Evolutionary conservation across 768 basidiomycete species (phyloP), one percentile per base, ranked within the genome.

Genomic region (Crucibulum laeve): DNA sequence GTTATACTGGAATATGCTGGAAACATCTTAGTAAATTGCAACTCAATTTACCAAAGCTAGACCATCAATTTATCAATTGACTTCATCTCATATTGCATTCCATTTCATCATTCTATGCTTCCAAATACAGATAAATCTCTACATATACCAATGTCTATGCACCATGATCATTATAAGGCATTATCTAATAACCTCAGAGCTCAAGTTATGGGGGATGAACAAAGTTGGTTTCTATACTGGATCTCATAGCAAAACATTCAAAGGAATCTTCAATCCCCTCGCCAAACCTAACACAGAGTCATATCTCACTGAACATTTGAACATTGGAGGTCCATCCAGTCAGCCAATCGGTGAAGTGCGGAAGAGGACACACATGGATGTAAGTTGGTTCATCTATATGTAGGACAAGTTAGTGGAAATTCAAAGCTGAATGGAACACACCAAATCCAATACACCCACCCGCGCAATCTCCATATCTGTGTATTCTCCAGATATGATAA

Each of bases 221-320:
- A n/a, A n/a, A n/a, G n/a, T n/a, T n/a, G n/a, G n/a, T n/a, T 23
- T 26, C 41, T 47, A 73, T 5, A 63, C 55, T 5, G 74, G 70
- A 53, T 89, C 85, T 80, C 85, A 90, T 51, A 90, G 60, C 25
- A 87, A 51, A 49, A 89, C 85, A 45, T 77, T 70, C 35, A 90
- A 46, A 1, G 73, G 63, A 10, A 91, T 69, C 1, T 74, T 70
- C 14, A 89, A 52, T 25, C 85, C 74, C 37, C 74, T 74, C 14
- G 85, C 82, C 5, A 89, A 60, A 3, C 56, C 57, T 44, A 79
- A 54, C 1, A 77, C 75, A 4, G 71, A 63, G 1, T 81, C 76
- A 41, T 82, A 77, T 13, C 77, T 73, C n/a, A 90, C 70, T 1
- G 79, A 83, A 54, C 80, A 85, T 53, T 87, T 90, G 59, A 85